A percentile compares a stretch with the other conserved stretches of the same genome.
These are phyloP conservation scores for Ascochyta koolunga DNA, from an alignment of 2,329 filamentous ascomycete species.

Conservation along the genomic window DNA sequence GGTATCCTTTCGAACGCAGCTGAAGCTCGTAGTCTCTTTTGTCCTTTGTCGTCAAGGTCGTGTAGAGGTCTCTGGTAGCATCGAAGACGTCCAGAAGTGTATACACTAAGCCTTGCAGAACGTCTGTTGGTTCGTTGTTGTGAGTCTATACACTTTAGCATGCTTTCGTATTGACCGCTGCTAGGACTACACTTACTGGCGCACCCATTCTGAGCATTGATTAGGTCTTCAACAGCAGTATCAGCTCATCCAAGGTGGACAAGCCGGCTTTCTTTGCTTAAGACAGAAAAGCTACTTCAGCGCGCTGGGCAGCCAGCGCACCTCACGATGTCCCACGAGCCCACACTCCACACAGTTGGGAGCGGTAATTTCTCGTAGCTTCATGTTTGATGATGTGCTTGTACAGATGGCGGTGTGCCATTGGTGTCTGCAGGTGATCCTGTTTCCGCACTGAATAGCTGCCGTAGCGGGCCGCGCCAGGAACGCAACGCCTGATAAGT, in stretches of 20 bases:
- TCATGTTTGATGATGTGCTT: constrained; percentile 41
- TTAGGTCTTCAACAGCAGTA: constrained; percentile 17
- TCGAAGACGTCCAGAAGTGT: constrained; percentile 44
- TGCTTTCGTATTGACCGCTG: background rate
- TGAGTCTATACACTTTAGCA: constrained; percentile 30
- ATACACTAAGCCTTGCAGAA: constrained; percentile 41
- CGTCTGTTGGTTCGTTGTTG: constrained; percentile 32
- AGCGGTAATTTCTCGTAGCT: constrained; percentile 16
- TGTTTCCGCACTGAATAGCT: constrained; percentile 26
- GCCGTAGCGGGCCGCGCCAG: constrained; percentile 37
- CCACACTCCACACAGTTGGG: constrained; percentile 11
- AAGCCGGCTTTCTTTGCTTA: constrained; percentile 24
- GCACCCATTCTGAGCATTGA: constrained; percentile 29
- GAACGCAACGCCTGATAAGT: constrained; percentile 34
- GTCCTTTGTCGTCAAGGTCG: constrained; percentile 40
- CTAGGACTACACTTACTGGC: constrained; percentile 26
- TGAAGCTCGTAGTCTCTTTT: constrained; percentile 40
- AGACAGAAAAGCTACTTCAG: constrained; percentile 20
- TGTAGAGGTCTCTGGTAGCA: constrained; percentile 41
- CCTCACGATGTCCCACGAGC: constrained; percentile 27
- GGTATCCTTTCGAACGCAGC: constrained; percentile 38
- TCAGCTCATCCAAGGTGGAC: constrained; percentile 18
- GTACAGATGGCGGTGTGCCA: constrained; percentile 46
- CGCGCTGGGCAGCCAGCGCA: constrained; percentile 21
- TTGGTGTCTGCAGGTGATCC: constrained; percentile 32